Evolutionary conservation across 495 filamentous ascomycete genomes (phyloP).

Genomic region (Neurospora sp.): DNA sequence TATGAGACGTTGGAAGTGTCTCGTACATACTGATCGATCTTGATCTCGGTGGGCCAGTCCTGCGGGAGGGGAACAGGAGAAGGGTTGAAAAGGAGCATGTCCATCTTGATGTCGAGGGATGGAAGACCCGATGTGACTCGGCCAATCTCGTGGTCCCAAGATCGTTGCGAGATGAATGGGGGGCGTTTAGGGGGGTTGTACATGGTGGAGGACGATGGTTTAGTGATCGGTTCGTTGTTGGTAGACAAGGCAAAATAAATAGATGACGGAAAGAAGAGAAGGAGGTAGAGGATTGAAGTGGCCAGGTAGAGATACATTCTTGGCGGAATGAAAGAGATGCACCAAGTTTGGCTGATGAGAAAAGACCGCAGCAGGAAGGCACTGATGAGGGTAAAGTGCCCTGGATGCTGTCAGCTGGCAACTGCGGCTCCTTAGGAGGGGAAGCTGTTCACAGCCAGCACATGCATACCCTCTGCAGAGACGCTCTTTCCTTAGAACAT

Average conservation of each 20-base stretch:
- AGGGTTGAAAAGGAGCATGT: background rate
- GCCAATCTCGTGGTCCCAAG: background rate
- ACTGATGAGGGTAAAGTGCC: background rate
- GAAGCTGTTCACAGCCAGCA: background rate
- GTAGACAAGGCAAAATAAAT: too few species aligned
- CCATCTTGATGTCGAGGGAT: background rate
- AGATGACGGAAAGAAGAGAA: background rate
- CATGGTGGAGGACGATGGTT: background rate
- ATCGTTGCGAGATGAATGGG: too few species aligned
- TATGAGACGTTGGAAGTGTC: background rate
- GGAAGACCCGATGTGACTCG: background rate
- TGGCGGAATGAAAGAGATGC: background rate
- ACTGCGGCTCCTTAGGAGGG: background rate
- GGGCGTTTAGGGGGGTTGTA: background rate
- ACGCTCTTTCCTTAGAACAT: background rate
- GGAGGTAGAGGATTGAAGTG: background rate
- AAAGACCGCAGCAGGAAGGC: too few species aligned
- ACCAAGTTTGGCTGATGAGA: background rate
- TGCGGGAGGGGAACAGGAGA: background rate
- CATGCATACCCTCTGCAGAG: background rate
- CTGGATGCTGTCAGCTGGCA: background rate
- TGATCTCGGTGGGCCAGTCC: background rate
- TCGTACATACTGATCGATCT: background rate
- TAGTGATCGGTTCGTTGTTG: too few species aligned
- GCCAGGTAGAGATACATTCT: too few species aligned